Conservation (phyloP, 768 basidiomycete genomes). For the Leccinellum rugosiceps region DNA sequence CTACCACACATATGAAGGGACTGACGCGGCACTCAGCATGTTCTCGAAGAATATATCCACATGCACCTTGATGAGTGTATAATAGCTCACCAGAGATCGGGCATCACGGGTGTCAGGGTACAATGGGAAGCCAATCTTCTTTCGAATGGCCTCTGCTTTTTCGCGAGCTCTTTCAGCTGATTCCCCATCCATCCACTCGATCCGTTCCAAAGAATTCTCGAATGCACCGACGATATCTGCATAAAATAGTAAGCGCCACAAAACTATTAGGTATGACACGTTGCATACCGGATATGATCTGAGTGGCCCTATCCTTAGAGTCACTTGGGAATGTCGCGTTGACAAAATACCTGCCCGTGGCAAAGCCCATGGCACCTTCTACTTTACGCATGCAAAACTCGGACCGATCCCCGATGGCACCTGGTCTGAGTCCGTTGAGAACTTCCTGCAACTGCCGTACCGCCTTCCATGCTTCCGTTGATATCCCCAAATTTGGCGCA, state of each 20-base stretch:
- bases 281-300: slow-evolving; percentile 69
- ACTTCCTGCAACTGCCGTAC: slow-evolving; percentile 66
- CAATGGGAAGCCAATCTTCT: slow-evolving; percentile 92
- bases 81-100: slow-evolving; percentile 69
- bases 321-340: slow-evolving; percentile 76
- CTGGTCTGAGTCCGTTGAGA: slow-evolving; percentile 82
- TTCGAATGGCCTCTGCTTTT: slow-evolving; percentile 60
- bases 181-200: slow-evolving; percentile 90
- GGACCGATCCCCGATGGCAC: slow-evolving; percentile 75
- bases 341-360: slow-evolving; percentile 86
- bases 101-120: slow-evolving; percentile 80
- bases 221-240: slow-evolving; percentile 81
- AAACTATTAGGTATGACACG: neutral
- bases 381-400: slow-evolving; percentile 79
- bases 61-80: slow-evolving; percentile 62
- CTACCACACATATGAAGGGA: neutral
- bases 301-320: slow-evolving; percentile 76
- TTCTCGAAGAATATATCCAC: slow-evolving; percentile 81
- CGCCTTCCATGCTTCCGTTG: slow-evolving; percentile 78
- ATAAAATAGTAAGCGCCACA: slow-evolving; percentile 12
- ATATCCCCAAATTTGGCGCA: slow-evolving; percentile 67
- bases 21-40: slow-evolving; percentile 61
- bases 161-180: slow-evolving; percentile 79
- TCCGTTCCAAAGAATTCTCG: slow-evolving; percentile 64
- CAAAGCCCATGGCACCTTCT: slow-evolving; percentile 79